Evolutionary conservation across 768 basidiomycete genomes (phyloP), one percentile per base, ranked within the genome.

Genomic region (Hericium erinaceus): DNA sequence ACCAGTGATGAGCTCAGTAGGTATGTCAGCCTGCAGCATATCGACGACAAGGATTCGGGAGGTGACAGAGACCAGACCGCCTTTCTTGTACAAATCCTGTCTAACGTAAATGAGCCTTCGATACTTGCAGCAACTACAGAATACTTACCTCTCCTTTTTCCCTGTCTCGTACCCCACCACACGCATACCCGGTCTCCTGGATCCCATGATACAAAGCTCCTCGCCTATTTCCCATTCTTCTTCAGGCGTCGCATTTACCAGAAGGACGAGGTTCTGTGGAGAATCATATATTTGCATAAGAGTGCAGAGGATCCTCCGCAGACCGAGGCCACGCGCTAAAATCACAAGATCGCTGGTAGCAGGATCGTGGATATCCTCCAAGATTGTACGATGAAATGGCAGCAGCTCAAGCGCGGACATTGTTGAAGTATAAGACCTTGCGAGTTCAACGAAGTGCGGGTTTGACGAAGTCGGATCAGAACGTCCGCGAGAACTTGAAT

Each of bases 11-110:
- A 93, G 75, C 38, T 89, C 80, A 2, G 80, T 85, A 1, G 95
- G 94, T 28, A 98, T 82, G 65, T 91, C 88, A 24, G 81, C 78
- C 67, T 87, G 87, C 33, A 99, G 73, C 84, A 98, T 89, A 68
- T 99, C 97, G 55, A 95, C 94, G 22, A 95, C 89, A 12, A 98
- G 75, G 63, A 99, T 98, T 18, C 92, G 84, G 24, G 92, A 94
- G 0, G 97, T 98, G 33, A 98, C 87, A 7, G 91, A 91, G 52
- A 98, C 79, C 1, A 98, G 75, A 4, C 95, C 95, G 4, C 95
- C 95, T 58, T 80, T 79, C 59, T 87, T 86, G 74, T 98, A 98
- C 55, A 98, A 70, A 41, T 81, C 81, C 72, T 92, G 87, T 65
- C 94, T 72, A 52, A 39, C 55, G 44, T 26, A 39, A 12, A 46